Conservation (phyloP, 352 stramenopile genomes). For the Thraustochytrium striatum region DNA sequence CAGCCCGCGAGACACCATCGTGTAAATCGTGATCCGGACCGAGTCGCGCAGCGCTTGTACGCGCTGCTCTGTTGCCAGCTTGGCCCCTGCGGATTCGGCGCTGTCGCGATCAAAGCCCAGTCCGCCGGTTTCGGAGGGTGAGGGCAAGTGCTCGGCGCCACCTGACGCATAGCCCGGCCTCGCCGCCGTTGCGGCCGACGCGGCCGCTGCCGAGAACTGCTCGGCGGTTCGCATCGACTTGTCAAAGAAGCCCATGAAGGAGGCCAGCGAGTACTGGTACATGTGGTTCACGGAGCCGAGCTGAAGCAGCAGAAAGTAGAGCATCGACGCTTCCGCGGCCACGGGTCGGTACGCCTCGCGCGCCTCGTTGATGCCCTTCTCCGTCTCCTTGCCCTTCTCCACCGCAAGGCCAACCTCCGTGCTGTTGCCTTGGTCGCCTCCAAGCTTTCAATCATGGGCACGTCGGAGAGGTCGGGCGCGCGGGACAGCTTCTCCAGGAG, state of each 20-base stretch:
- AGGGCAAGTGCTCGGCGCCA: not conserved
- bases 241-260: conserved; percentile 93
- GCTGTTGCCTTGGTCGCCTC: conserved; percentile 93
- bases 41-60: conserved; percentile 85
- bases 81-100: too few species aligned
- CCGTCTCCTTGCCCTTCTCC: conserved; percentile 87
- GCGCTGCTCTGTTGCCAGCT: conserved; percentile 77
- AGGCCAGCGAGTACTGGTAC: conserved; percentile 95
- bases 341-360: conserved; percentile 87
- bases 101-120: too few species aligned
- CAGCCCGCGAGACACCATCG: conserved; percentile 87
- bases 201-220: not conserved
- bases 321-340: conserved; percentile 87
- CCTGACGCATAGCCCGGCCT: not conserved
- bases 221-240: conserved; percentile 77
- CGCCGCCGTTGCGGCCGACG: not conserved
- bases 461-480: conserved; percentile 85
- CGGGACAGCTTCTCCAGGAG: conserved; percentile 89
- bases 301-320: conserved; percentile 94
- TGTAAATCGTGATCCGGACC: conserved; percentile 91
- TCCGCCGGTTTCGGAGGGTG: too few species aligned
- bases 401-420: conserved; percentile 90
- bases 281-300: conserved; percentile 93
- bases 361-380: conserved; percentile 89
- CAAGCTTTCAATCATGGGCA: conserved; percentile 89